Evolutionary conservation across 1,284 basidiomycete species (phyloP).

Genomic region (Trametes versicolor): DNA sequence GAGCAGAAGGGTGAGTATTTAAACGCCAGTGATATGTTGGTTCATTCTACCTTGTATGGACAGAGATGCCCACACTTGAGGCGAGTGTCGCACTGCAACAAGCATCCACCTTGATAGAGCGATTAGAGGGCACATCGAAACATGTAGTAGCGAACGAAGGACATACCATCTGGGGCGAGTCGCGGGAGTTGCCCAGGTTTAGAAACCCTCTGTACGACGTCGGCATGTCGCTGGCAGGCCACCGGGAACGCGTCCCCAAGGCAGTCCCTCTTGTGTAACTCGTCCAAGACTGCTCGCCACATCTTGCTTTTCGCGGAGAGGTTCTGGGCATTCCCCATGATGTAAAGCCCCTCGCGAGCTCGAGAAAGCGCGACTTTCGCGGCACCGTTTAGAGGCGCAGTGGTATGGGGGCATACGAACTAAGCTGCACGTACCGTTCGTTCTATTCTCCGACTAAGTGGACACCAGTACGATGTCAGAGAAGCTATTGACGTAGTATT

Average conservation of each 20-base stretch:
- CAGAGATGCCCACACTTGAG: conserved; percentile 79
- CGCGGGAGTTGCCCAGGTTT: conserved; percentile 62
- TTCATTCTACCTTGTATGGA: conserved; percentile 62
- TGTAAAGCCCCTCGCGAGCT: conserved; percentile 75
- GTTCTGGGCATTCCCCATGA: conserved; percentile 73
- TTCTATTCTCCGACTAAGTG: conserved; percentile 62
- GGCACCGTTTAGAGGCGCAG: not conserved
- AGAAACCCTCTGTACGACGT: conserved; percentile 51
- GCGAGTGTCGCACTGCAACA: conserved; percentile 61
- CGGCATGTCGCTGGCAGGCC: conserved; percentile 66
- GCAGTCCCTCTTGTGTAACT: conserved; percentile 57
- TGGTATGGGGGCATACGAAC: no score
- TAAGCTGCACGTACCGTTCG: conserved; percentile 56
- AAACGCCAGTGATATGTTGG: not conserved
- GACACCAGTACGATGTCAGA: not conserved
- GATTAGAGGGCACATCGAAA: not conserved
- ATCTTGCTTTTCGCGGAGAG: conserved; percentile 56
- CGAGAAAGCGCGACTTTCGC: conserved; percentile 76
- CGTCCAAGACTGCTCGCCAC: conserved; percentile 68
- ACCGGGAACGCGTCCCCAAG: conserved; percentile 67
- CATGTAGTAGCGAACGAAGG: not conserved
- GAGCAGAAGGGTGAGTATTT: not conserved
- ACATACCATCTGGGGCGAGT: conserved; percentile 57
- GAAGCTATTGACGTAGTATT: not conserved
- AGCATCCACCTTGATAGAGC: conserved; percentile 63